Conservation (phyloP, 129 eudicot genomes). For the Escallonia rubra region DNA sequence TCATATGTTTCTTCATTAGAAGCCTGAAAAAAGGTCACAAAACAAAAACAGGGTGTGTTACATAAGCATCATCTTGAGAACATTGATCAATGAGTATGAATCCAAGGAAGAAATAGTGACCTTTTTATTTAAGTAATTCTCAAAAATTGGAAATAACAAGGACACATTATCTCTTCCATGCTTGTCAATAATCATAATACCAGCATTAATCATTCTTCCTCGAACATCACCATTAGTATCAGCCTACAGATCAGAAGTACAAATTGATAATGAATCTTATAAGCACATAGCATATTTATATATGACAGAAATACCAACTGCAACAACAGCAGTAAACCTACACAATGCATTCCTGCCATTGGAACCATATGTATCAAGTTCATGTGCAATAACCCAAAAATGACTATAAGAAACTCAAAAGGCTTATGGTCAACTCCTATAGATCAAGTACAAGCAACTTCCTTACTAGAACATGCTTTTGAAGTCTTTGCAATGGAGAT, state of each 20-base stretch:
- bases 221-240: conserved; percentile 93
- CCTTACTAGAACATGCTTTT: no score
- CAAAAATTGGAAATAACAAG: conserved; percentile 87
- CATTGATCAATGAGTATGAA: neutral
- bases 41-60: neutral
- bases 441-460: no score
- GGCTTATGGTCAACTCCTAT: no score
- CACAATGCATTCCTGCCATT: no score
- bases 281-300: neutral
- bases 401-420: no score
- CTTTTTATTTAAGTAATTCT: conserved; percentile 94
- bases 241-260: conserved; percentile 61
- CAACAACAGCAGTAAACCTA: no score
- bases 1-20: conserved; percentile 96
- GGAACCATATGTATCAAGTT: no score
- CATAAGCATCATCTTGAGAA: neutral
- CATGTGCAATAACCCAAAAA: no score
- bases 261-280: neutral
- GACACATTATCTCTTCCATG: conserved; percentile 95
- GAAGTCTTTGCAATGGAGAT: no score
- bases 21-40: conserved; percentile 38
- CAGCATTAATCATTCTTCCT: conserved; percentile 98
- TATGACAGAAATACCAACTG: no score
- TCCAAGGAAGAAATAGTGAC: conserved; percentile 21
- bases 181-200: conserved; percentile 91